A percentile compares a stretch with the other conserved stretches of the same genome.
These are phyloP conservation scores for Melampsora occidentalis DNA, from an alignment of 1,284 basidiomycete species.

Conservation along the genomic window DNA sequence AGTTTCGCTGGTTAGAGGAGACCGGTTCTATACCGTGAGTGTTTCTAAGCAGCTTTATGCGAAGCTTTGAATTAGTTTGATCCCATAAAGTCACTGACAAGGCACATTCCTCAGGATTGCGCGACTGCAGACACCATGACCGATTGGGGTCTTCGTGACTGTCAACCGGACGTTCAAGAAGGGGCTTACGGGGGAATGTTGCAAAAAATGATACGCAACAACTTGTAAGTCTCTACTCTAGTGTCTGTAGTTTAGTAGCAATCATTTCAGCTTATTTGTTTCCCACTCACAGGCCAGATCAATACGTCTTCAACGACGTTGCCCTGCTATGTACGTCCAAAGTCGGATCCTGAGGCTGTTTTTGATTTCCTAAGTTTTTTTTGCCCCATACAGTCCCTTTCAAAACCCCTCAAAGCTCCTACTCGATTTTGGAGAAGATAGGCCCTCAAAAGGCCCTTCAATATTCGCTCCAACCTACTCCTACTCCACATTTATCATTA, in stretches of 20 bases:
- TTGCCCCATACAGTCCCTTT: constrained; percentile 25
- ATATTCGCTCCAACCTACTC: constrained; percentile 22
- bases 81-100: background rate
- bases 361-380: too few relatives aligned
- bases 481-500: background rate
- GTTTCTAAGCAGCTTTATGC: background rate
- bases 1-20: constrained; percentile 41
- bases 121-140: constrained; percentile 39
- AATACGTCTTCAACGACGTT: constrained; percentile 40
- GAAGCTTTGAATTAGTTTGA: background rate
- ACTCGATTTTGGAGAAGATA: constrained; percentile 22
- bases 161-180: constrained; percentile 29
- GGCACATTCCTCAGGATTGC: constrained; percentile 20
- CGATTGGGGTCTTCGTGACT: constrained; percentile 40
- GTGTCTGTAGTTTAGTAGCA: background rate
- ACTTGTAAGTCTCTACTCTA: constrained; percentile 15
- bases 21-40: constrained; percentile 38
- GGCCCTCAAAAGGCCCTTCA: constrained; percentile 36
- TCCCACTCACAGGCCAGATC: constrained; percentile 19
- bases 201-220: constrained; percentile 26
- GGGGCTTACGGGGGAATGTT: constrained; percentile 41
- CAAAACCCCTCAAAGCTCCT: constrained; percentile 28
- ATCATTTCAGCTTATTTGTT: constrained; percentile 3
- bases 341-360: background rate
- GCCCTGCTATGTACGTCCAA: constrained; percentile 32